Conservation (phyloP, 1,284 basidiomycete genomes). For the Kalmanozyma brasiliensis region DNA sequence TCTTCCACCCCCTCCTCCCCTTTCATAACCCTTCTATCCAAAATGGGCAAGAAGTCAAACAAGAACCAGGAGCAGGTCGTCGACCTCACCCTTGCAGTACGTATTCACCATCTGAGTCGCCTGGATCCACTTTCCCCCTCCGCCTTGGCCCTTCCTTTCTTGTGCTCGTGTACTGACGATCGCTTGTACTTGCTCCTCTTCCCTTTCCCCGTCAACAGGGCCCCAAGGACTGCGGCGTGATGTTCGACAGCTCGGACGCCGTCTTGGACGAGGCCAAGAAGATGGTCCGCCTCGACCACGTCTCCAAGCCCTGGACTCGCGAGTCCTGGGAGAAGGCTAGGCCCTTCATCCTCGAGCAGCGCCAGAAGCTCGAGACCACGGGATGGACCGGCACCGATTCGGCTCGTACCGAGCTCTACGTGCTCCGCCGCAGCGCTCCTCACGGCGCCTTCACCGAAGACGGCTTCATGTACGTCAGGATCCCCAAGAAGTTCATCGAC, state of each 20-base stretch:
- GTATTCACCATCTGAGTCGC: constrained; percentile 10
- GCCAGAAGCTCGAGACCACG: constrained; percentile 62
- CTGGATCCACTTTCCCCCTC: not conserved
- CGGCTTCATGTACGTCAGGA: constrained; percentile 62
- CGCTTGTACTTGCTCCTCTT: not conserved
- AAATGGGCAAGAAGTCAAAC: constrained; percentile 59
- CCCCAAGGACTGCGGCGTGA: constrained; percentile 58
- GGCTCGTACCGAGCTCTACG: constrained; percentile 60
- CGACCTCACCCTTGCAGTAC: constrained; percentile 45
- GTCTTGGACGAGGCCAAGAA: constrained; percentile 52
- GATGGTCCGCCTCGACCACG: constrained; percentile 56
- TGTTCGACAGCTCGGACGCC: constrained; percentile 58
- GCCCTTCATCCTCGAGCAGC: constrained; percentile 64
- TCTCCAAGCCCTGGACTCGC: constrained; percentile 64
- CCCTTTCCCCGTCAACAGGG: constrained; percentile 24
- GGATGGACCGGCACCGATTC: constrained; percentile 57
- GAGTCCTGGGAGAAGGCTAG: constrained; percentile 64
- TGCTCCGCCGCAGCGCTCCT: constrained; percentile 59
- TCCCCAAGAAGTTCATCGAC: constrained; percentile 65
- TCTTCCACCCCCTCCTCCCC: constrained; percentile 4
- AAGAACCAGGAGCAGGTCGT: constrained; percentile 52
- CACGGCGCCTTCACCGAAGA: constrained; percentile 62
- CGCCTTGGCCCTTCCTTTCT: not conserved
- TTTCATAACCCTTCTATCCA: constrained; percentile 20
- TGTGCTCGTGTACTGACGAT: not conserved